Conservation (phyloP, 2,329 filamentous ascomycete genomes). For the Fusarium compactum region DNA sequence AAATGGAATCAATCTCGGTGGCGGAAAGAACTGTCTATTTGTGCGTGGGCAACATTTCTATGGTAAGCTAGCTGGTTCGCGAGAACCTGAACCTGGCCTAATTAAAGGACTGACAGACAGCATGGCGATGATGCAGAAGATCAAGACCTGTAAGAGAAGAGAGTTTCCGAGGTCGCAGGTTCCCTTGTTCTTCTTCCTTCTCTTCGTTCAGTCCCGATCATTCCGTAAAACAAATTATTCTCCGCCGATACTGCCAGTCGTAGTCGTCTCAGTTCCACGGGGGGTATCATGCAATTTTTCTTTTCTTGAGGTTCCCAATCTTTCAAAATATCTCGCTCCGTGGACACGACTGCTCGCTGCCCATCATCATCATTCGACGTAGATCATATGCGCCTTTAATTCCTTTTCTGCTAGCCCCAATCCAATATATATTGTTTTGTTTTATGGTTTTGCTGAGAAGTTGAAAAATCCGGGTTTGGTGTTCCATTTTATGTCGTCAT, state of each 20-base stretch:
- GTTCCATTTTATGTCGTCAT: conserved; percentile 35
- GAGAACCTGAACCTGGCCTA: conserved; percentile 37
- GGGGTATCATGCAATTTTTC: conserved; percentile 39
- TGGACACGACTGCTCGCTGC: conserved; percentile 38
- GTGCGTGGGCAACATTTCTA: conserved; percentile 51
- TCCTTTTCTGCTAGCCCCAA: conserved; percentile 6
- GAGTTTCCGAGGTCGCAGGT: conserved; percentile 8
- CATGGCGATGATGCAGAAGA: conserved; percentile 31
- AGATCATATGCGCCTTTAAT: conserved; percentile 13
- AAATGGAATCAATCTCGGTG: conserved; percentile 15
- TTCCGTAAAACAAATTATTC: conserved; percentile 13
- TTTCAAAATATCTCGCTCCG: conserved; percentile 21
- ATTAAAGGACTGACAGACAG: conserved; percentile 33
- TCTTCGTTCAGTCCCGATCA: not conserved
- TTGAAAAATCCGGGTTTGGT: conserved; percentile 9
- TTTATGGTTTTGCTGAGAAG: conserved; percentile 23
- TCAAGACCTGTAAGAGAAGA: conserved; percentile 16
- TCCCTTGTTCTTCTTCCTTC: not conserved
- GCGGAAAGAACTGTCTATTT: conserved; percentile 48
- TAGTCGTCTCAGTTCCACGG: conserved; percentile 34
- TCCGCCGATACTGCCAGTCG: conserved; percentile 29
- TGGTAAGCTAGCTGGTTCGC: conserved; percentile 44
- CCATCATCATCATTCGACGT: conserved; percentile 37
- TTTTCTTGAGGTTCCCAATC: conserved; percentile 28
- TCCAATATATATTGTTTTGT: conserved; percentile 8